Conservation (phyloP, 2,329 filamentous ascomycete species). For the Rugonectria rugulosa region DNA sequence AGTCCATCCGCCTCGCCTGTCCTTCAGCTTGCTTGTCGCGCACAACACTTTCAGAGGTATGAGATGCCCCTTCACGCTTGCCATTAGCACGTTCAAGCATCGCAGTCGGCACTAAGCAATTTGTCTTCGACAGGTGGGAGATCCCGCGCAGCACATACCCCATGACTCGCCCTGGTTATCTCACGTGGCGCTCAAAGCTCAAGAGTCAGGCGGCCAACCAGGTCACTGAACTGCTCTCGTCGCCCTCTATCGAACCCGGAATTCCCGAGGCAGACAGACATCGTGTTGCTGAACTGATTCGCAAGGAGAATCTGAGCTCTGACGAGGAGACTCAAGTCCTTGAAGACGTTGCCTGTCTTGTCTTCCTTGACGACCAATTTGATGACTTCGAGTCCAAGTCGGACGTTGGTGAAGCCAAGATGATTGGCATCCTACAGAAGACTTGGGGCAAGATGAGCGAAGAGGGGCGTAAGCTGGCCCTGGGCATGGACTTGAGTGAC, state of each 20-base stretch:
- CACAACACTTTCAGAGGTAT: slow-evolving; percentile 80
- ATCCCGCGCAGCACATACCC: slow-evolving; percentile 77
- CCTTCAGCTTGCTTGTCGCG: slow-evolving; percentile 78
- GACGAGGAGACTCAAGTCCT: slow-evolving; percentile 73
- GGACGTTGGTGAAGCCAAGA: slow-evolving; percentile 77
- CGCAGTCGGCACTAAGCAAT: neutral
- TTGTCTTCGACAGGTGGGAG: slow-evolving; percentile 67
- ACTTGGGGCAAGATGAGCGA: slow-evolving; percentile 80
- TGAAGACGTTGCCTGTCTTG: slow-evolving; percentile 86
- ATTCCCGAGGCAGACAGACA: slow-evolving; percentile 60
- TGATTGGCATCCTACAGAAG: slow-evolving; percentile 73
- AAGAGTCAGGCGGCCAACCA: slow-evolving; percentile 68
- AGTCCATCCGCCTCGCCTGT: slow-evolving; percentile 68
- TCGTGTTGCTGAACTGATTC: slow-evolving; percentile 74
- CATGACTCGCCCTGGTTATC: slow-evolving; percentile 77
- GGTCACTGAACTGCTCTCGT: slow-evolving; percentile 62
- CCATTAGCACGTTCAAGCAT: neutral
- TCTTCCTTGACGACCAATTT: slow-evolving; percentile 88
- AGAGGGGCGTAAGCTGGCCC: slow-evolving; percentile 67
- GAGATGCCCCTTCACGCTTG: neutral
- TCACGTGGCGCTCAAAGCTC: slow-evolving; percentile 78
- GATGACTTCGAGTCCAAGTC: slow-evolving; percentile 76
- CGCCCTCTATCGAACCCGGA: slow-evolving; percentile 45
- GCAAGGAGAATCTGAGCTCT: slow-evolving; percentile 75
- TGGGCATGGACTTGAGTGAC: slow-evolving; percentile 70